These are phyloP conservation scores for Trypethelium eluteriae DNA, from an alignment of 495 filamentous ascomycete species.

Conservation along the genomic window DNA sequence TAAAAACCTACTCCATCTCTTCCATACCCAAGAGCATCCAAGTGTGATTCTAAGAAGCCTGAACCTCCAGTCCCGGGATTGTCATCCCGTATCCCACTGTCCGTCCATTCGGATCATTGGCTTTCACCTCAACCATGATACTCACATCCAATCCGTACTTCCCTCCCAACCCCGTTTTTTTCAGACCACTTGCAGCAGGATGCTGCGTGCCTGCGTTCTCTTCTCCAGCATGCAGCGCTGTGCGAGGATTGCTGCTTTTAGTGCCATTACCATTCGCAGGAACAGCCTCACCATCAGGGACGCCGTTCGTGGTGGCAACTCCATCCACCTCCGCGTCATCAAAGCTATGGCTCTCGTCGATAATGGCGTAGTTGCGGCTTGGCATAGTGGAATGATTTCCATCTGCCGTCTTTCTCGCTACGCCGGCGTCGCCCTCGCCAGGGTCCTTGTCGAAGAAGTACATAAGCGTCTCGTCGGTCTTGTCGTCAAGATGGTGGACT, in stretches of 20 bases:
- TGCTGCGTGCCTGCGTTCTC: slow-evolving; percentile 32
- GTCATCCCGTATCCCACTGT: slow-evolving; percentile 39
- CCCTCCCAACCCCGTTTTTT: slow-evolving; percentile 31
- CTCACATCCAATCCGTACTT: slow-evolving; percentile 35
- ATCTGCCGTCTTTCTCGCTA: slow-evolving; percentile 50
- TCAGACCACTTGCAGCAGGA: slow-evolving; percentile 32
- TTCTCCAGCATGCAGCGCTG: slow-evolving; percentile 35
- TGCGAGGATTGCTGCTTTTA: slow-evolving; percentile 26
- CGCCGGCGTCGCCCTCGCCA: slow-evolving; percentile 43
- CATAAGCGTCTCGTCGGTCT: slow-evolving; percentile 85
- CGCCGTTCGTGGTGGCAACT: slow-evolving; percentile 5
- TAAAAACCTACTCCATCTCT: slow-evolving; percentile 1
- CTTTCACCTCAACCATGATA: slow-evolving; percentile 34
- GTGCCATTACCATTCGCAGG: slow-evolving; percentile 12
- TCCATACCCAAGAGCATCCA: not conserved
- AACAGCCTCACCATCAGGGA: slow-evolving; percentile 7
- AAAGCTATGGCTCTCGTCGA: slow-evolving; percentile 52
- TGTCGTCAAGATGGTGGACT: slow-evolving; percentile 77
- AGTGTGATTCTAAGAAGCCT: not conserved
- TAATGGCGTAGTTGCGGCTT: slow-evolving; percentile 74
- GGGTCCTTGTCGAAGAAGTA: slow-evolving; percentile 79
- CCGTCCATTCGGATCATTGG: slow-evolving; percentile 28
- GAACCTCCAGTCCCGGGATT: slow-evolving; percentile 33
- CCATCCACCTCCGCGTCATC: slow-evolving; percentile 4
- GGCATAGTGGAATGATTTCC: slow-evolving; percentile 87